Percentiles rank a stretch among this genome's conserved stretches.
Conservation (phyloP, 306 rosid genomes). For the Casuarina glauca region DNA sequence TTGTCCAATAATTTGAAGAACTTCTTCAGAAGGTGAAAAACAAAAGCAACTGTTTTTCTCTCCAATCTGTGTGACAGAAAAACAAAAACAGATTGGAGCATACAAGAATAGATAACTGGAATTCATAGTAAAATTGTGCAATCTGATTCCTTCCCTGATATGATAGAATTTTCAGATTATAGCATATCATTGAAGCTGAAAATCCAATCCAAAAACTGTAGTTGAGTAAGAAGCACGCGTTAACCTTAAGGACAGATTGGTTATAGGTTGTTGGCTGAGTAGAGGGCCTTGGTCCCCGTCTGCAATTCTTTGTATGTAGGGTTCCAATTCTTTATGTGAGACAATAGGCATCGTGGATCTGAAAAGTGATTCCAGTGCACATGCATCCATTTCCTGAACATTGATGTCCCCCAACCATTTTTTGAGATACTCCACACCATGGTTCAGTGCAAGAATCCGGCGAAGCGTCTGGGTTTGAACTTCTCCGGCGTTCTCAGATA, state of each 20-base stretch:
- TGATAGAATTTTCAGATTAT: neutral
- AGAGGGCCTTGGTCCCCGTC: constrained; percentile 65
- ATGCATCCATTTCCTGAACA: constrained; percentile 53
- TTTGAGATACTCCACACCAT: constrained; percentile 65
- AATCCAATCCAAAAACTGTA: no score
- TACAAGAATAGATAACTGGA: constrained; percentile 11
- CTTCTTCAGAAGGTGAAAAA: neutral
- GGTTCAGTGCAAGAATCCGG: constrained; percentile 66
- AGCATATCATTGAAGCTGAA: no score
- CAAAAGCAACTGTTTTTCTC: neutral
- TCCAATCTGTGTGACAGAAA: neutral
- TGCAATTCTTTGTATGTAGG: constrained; percentile 73
- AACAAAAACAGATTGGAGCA: neutral
- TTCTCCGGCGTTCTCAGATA: constrained; percentile 45
- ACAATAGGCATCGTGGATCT: constrained; percentile 75
- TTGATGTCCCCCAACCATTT: constrained; percentile 62
- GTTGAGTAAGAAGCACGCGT: neutral
- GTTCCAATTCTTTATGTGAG: constrained; percentile 80
- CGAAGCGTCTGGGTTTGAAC: constrained; percentile 68
- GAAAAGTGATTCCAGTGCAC: constrained; percentile 73
- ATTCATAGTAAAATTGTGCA: neutral
- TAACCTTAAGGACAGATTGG: constrained; percentile 25
- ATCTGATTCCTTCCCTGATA: constrained; percentile 21
- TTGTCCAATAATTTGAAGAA: neutral
- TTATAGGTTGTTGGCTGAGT: constrained; percentile 75